phyloP scores from a whole-genome alignment of 2,329 filamentous ascomycete species.

The Polychaeton citri region DNA sequence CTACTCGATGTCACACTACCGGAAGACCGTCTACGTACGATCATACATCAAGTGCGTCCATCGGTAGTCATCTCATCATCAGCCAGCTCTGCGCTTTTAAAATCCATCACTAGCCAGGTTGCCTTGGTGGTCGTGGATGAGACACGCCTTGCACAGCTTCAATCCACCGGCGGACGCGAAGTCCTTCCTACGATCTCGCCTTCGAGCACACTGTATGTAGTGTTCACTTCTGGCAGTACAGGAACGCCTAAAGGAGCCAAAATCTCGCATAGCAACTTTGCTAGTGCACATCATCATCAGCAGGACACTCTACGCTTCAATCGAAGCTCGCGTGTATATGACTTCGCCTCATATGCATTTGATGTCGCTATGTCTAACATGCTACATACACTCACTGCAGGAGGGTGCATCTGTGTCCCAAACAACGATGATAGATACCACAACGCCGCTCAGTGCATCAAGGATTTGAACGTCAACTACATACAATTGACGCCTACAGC shows the following conservation, averaged over 20 bases:
- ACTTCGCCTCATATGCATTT: slow-evolving; percentile 33
- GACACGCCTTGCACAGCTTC: not conserved
- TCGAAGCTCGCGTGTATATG: slow-evolving; percentile 40
- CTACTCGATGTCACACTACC: slow-evolving; percentile 23
- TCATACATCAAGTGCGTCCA: slow-evolving; percentile 1
- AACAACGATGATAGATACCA: slow-evolving; percentile 33
- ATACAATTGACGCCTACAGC: slow-evolving; percentile 33
- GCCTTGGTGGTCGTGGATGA: not conserved
- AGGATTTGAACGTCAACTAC: slow-evolving; percentile 26
- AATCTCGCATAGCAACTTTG: slow-evolving; percentile 4
- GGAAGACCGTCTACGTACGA: slow-evolving; percentile 2
- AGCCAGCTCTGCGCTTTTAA: not conserved
- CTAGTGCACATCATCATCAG: slow-evolving; percentile 1
- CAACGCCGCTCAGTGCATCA: slow-evolving; percentile 30
- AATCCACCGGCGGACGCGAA: slow-evolving; percentile 25
- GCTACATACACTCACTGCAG: slow-evolving; percentile 25
- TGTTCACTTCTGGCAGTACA: slow-evolving; percentile 16
- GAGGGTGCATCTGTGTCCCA: slow-evolving; percentile 36
- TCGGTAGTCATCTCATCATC: slow-evolving; percentile 8
- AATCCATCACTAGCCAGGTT: not conserved
- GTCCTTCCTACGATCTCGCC: slow-evolving; percentile 28
- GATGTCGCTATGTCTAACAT: slow-evolving; percentile 28
- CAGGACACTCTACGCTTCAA: slow-evolving; percentile 4
- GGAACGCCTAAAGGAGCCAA: slow-evolving; percentile 11
- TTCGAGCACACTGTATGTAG: slow-evolving; percentile 6